phyloP scores from a whole-genome alignment of 2,329 filamentous ascomycete species.

The Arthrobotrys conoides region DNA sequence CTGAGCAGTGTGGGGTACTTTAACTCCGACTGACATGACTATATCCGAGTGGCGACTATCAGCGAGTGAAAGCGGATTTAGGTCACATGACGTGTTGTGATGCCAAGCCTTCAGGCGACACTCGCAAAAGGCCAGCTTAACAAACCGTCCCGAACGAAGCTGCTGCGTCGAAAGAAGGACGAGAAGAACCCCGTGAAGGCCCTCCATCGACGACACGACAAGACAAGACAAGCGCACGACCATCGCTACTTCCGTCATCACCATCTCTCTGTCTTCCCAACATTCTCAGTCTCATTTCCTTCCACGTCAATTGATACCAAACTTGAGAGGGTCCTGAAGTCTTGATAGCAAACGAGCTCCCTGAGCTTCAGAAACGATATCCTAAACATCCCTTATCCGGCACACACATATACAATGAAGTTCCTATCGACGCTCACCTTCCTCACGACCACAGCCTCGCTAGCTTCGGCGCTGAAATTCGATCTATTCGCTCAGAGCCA shows the following conservation, averaged over 20 bases:
- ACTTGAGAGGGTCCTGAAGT: neutral
- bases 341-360: conserved; percentile 12
- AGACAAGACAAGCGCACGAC: conserved; percentile 35
- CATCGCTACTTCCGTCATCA: conserved; percentile 25
- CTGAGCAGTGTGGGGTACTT: conserved; percentile 38
- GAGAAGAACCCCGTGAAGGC: conserved; percentile 28
- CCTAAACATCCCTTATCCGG: conserved; percentile 11
- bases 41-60: conserved; percentile 3
- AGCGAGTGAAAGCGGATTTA: conserved; percentile 6
- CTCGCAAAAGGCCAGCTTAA: conserved; percentile 60
- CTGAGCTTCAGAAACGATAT: conserved; percentile 8
- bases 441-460: conserved; percentile 48
- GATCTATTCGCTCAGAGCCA: conserved; percentile 81
- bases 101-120: conserved; percentile 23
- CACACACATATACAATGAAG: conserved; percentile 49
- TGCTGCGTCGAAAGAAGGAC: conserved; percentile 34
- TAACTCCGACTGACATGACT: neutral
- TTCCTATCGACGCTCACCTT: conserved; percentile 48
- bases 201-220: conserved; percentile 29
- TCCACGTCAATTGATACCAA: conserved; percentile 39
- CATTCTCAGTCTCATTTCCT: conserved; percentile 2
- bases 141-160: conserved; percentile 42
- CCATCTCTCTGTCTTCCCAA: neutral
- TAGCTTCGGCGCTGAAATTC: conserved; percentile 84
- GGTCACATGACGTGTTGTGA: conserved; percentile 33